These are phyloP conservation scores for Aspergillus tubingensis DNA, from an alignment of 2,329 filamentous ascomycete species.

Conservation along the genomic window DNA sequence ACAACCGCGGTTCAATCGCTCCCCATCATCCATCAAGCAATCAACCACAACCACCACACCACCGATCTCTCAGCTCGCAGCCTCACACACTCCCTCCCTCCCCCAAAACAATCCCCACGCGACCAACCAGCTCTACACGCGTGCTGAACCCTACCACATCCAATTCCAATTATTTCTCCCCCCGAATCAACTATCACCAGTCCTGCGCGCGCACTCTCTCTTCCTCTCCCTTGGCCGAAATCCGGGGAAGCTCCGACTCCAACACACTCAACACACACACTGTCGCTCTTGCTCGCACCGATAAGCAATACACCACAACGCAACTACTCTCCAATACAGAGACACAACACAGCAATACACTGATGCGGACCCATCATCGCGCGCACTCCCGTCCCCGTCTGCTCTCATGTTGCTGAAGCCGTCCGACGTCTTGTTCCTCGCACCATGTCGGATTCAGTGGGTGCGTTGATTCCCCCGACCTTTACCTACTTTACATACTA, in stretches of 20 bases:
- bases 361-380: no score
- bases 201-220: neutral
- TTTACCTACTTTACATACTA: neutral
- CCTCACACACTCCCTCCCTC: neutral
- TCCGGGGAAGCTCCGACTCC: slow-evolving; percentile 22
- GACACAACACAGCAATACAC: no score
- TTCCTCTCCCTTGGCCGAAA: slow-evolving; percentile 7
- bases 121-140: neutral
- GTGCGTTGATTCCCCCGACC: slow-evolving; percentile 31
- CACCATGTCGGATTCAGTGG: slow-evolving; percentile 51
- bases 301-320: neutral
- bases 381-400: neutral
- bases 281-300: neutral
- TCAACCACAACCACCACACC: slow-evolving; percentile 5
- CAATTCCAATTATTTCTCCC: neutral
- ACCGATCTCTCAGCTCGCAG: neutral
- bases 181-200: neutral
- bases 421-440: slow-evolving; percentile 22
- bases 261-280: neutral
- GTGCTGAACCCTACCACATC: no score
- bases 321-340: neutral
- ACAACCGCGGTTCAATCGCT: slow-evolving; percentile 35
- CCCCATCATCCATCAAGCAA: slow-evolving; percentile 10
- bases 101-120: neutral
- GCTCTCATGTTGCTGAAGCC: slow-evolving; percentile 21